A percentile compares a stretch with the other conserved stretches of the same genome.
Evolutionary conservation across 352 stramenopile species (phyloP).

Genomic region (Globisporangium echinulatum): DNA sequence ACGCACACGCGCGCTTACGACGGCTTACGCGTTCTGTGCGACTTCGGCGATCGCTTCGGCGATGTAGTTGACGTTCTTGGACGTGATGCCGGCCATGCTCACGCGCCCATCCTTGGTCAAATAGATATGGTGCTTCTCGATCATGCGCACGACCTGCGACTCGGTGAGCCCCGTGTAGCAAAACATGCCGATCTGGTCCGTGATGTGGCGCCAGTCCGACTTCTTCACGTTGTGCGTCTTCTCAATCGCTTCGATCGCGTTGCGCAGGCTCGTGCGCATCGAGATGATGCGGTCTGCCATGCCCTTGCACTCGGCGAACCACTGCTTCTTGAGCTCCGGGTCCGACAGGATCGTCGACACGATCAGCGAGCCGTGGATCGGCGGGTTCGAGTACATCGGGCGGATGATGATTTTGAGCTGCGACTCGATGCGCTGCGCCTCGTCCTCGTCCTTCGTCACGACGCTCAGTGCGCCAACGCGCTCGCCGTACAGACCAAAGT

Average conservation of each 20-base stretch:
- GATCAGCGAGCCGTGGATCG: conserved; percentile 96
- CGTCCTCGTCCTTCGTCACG: conserved; percentile 91
- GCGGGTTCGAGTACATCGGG: conserved; percentile 99
- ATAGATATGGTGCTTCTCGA: conserved; percentile 96
- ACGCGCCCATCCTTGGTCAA: conserved; percentile 98
- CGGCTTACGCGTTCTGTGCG: conserved; percentile 67
- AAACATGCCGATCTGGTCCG: conserved; percentile 99
- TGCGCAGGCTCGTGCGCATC: conserved; percentile 87
- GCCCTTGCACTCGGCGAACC: conserved; percentile 92
- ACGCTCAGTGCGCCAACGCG: conserved; percentile 95
- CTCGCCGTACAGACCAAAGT: conserved; percentile 99
- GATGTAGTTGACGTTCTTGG: conserved; percentile 96
- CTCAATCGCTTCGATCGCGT: conserved; percentile 79
- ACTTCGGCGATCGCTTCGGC: conserved; percentile 94
- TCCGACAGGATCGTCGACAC: conserved; percentile 96
- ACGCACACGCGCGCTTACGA: no score
- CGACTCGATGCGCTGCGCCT: conserved; percentile 93
- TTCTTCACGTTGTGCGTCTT: conserved; percentile 64
- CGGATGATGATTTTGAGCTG: conserved; percentile 99
- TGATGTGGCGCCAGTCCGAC: conserved; percentile 96
- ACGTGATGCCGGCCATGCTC: conserved; percentile 96
- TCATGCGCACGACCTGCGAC: conserved; percentile 92
- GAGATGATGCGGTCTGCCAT: conserved; percentile 95
- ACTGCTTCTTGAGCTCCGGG: conserved; percentile 89
- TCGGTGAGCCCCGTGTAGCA: conserved; percentile 96